Conservation (phyloP, 2,329 filamentous ascomycete species). For the Colletotrichum gloeosporioides region DNA sequence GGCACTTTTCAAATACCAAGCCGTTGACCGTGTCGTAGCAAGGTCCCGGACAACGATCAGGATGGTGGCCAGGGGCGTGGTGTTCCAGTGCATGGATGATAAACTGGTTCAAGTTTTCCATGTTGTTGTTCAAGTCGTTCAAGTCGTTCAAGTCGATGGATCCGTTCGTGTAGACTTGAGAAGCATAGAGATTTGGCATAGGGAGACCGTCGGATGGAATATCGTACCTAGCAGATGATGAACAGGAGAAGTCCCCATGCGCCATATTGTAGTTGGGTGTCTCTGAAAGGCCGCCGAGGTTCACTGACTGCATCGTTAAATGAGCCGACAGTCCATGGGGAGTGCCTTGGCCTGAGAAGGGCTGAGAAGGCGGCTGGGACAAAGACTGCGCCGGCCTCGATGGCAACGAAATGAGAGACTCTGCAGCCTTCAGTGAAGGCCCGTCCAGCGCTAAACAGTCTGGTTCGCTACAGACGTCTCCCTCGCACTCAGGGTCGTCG, state of each 20-base stretch:
- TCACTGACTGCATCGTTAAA: background rate
- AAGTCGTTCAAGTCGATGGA: background rate
- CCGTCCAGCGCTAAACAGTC: conserved; percentile 31
- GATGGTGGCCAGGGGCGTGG: conserved; percentile 19
- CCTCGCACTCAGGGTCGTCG: conserved; percentile 43
- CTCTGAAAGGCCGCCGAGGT: background rate
- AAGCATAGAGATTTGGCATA: background rate
- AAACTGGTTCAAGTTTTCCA: background rate
- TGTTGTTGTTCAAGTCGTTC: too few relatives aligned
- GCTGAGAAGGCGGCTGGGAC: background rate
- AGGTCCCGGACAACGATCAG: background rate
- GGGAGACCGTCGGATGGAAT: background rate
- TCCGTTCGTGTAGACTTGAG: background rate
- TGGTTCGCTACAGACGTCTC: conserved; percentile 40
- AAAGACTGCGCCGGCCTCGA: background rate
- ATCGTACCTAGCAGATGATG: background rate
- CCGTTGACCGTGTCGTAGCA: conserved; percentile 25
- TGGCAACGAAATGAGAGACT: background rate
- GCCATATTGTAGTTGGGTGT: background rate
- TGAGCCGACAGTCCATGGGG: background rate
- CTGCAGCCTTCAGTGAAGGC: background rate
- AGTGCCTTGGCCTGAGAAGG: background rate
- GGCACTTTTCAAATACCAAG: conserved; percentile 23
- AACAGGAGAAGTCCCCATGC: background rate
- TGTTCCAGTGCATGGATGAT: conserved; percentile 34